A percentile compares a stretch with the other conserved stretches of the same genome.
These are phyloP conservation scores for Colletotrichum neosansevieriae DNA, from an alignment of 2,329 filamentous ascomycete species.

Conservation along the genomic window DNA sequence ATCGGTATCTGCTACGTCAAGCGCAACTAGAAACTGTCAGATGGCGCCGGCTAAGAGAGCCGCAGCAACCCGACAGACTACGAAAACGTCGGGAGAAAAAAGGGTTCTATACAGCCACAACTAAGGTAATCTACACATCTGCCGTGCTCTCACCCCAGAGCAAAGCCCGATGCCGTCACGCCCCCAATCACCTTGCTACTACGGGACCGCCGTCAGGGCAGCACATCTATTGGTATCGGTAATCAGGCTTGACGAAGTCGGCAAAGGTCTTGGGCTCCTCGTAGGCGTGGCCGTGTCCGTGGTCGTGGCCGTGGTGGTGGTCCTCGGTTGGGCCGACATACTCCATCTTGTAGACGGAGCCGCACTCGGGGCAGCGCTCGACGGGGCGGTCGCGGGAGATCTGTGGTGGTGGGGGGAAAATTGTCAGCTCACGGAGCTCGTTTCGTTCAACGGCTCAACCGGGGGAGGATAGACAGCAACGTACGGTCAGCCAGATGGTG, in stretches of 20 bases:
- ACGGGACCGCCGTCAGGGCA: slow-evolving; percentile 20
- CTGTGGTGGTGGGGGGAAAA: slow-evolving; percentile 54
- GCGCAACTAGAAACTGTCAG: neutral
- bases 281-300: slow-evolving; percentile 70
- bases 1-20: neutral
- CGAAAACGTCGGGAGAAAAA: slow-evolving; percentile 33
- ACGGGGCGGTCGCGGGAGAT: slow-evolving; percentile 89
- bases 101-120: slow-evolving; percentile 44
- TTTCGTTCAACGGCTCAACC: neutral
- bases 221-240: slow-evolving; percentile 74
- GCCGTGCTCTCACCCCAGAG: slow-evolving; percentile 34
- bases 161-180: slow-evolving; percentile 37
- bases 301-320: slow-evolving; percentile 62
- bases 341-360: slow-evolving; percentile 97
- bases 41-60: too few species aligned
- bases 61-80: neutral
- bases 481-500: slow-evolving; percentile 90
- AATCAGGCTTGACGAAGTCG: slow-evolving; percentile 95
- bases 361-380: slow-evolving; percentile 97
- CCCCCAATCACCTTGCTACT: slow-evolving; percentile 31
- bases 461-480: slow-evolving; percentile 49
- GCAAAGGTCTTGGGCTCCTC: slow-evolving; percentile 96
- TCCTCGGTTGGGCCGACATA: slow-evolving; percentile 89
- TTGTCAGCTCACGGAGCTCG: slow-evolving; percentile 15
- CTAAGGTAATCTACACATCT: slow-evolving; percentile 56